Evolutionary conservation across 2,329 filamentous ascomycete species (phyloP).

Genomic region (Penicillium thymicola): DNA sequence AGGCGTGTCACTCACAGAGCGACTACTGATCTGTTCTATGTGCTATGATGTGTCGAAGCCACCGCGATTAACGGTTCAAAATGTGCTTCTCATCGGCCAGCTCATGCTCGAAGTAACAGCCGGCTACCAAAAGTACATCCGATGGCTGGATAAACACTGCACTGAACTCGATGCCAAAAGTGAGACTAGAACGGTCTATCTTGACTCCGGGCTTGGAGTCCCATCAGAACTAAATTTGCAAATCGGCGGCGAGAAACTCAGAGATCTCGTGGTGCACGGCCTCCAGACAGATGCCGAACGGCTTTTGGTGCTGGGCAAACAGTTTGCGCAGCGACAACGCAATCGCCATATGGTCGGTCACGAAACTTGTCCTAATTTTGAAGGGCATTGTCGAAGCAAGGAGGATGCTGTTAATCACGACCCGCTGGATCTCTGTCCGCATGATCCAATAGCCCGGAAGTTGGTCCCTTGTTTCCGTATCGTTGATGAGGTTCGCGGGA

Average conservation of each 20-base stretch:
- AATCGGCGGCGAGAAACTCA: conserved; percentile 14
- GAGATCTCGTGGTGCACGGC: conserved; percentile 13
- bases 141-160: conserved; percentile 25
- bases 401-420: conserved; percentile 22
- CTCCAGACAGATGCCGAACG: conserved; percentile 18
- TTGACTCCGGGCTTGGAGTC: conserved; percentile 11
- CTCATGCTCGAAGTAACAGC: conserved; percentile 27
- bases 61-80: conserved; percentile 28
- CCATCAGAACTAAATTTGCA: conserved; percentile 9
- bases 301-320: conserved; percentile 16
- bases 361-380: conserved; percentile 23
- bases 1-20: conserved; percentile 16
- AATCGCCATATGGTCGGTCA: conserved; percentile 29
- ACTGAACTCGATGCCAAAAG: conserved; percentile 9
- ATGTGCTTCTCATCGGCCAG: conserved; percentile 29
- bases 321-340: conserved; percentile 27
- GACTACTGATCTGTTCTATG: conserved; percentile 22
- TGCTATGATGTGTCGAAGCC: conserved; percentile 32
- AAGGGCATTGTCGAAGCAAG: conserved; percentile 26
- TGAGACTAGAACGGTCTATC: conserved; percentile 8
- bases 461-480: conserved; percentile 30
- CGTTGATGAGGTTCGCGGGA: conserved; percentile 27
- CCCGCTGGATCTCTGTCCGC: conserved; percentile 28
- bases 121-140: conserved; percentile 26
- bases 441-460: conserved; percentile 20